Evolutionary conservation across 345 rosid genomes (phyloP).

Genomic region (Aurinia saxatilis): DNA sequence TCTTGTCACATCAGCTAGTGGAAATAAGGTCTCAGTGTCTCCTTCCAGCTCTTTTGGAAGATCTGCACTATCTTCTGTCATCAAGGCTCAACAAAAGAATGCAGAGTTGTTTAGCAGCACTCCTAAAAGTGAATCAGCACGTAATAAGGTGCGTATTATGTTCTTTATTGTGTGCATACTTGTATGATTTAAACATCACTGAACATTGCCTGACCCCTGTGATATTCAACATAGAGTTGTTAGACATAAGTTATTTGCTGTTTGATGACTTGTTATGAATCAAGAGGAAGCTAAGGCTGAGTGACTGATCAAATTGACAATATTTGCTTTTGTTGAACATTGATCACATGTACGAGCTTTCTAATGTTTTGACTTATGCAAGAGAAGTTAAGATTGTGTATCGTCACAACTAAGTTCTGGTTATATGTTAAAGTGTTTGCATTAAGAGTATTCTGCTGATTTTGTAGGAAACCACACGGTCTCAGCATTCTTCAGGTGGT

Average conservation of each 20-base stretch:
- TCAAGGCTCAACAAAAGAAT: background rate
- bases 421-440: background rate
- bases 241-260: no score
- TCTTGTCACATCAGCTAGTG: constrained; percentile 32
- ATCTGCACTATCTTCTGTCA: background rate
- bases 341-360: no score
- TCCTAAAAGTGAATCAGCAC: constrained; percentile 13
- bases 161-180: background rate
- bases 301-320: no score
- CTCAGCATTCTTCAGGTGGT: constrained; percentile 18
- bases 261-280: no score
- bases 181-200: no score
- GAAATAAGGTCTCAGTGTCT: constrained; percentile 12
- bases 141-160: constrained; percentile 33
- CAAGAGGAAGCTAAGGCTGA: no score
- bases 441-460: background rate
- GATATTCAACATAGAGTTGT: background rate
- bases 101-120: constrained; percentile 7
- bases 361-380: background rate
- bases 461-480: constrained; percentile 12
- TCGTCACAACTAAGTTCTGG: background rate
- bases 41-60: background rate
- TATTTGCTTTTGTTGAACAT: no score
- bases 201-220: background rate
- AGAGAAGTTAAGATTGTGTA: background rate